Base-by-base conservation (phyloP, 352 stramenopile species). In the Phytophthora ohioensis region DNA sequence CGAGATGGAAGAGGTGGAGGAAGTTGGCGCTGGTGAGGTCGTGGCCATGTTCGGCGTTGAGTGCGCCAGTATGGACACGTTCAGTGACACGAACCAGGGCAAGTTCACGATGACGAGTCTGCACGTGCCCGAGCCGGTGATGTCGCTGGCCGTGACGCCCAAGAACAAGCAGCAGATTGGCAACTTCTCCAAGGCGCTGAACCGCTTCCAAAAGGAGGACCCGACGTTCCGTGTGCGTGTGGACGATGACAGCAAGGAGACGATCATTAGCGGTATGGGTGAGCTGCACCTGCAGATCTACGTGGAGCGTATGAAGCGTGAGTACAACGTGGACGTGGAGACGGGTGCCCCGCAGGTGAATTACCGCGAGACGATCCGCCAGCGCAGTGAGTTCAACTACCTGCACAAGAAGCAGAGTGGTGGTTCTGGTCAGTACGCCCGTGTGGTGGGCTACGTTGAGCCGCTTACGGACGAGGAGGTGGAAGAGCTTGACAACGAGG, bases 331-430 rank as follows among this genome's bases (percentile, higher is more conserved):
- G 15, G 97, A 99, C 30, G 90, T 96, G 30, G 76, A 82, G 31
- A 93, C 84, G 2, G 85, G 97, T 36, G 91, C 97, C 46, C 98
- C 98, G 6, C 96, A 98, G 79, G 98, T 99, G 31, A 99, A 99
- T 77, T 99, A 99, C 87, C 97, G 98, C 66, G 98, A 99, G 82
- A 99, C 98, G 12, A 98, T 99, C 74, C 91, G 83, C 35, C 67
- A 83, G 48, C 92, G 92, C 41, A 88, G 90, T 57, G 87, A 98
- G 57, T 99, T 99, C 81, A 98, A 99, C 85, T 99, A 99, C 83
- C 71, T 99, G 52, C 98, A 99, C 89, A 99, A 99, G 79, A 99
- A 99, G 76, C 98, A 99, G 85, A 98, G 95, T 42, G 98, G 98
- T 76, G 98, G 98, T 55, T 92, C 91, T 46, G 98, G 98, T 42